These are phyloP conservation scores for Plasmodium malariae DNA, from an alignment of 169 alveolate species.

Conservation along the genomic window DNA sequence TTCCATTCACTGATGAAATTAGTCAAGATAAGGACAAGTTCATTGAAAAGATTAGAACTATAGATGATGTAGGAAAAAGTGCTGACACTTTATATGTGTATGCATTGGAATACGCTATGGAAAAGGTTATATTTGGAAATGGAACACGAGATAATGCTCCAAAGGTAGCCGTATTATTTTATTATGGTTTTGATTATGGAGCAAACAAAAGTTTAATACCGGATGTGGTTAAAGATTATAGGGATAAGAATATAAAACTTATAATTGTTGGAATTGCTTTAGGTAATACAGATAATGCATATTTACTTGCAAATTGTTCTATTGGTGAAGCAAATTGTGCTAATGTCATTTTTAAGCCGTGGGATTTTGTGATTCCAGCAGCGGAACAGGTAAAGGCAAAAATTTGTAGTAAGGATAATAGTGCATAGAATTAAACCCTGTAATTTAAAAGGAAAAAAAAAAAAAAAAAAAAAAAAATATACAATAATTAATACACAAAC, in stretches of 20 bases:
- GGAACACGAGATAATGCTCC: constrained; percentile 73
- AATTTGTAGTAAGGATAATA: constrained; percentile 39
- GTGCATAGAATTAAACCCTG: too few species aligned
- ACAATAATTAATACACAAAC: too few species aligned
- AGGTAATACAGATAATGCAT: constrained; percentile 58
- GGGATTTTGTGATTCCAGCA: constrained; percentile 72
- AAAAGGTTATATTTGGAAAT: constrained; percentile 60
- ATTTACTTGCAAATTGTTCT: constrained; percentile 57
- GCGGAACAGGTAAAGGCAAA: constrained; percentile 57
- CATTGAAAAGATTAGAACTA: constrained; percentile 37
- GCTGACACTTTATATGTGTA: constrained; percentile 40
- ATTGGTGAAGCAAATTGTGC: constrained; percentile 39
- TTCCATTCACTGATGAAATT: constrained; percentile 70
- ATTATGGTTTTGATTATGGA: constrained; percentile 71
- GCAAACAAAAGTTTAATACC: constrained; percentile 64
- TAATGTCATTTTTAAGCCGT: constrained; percentile 47
- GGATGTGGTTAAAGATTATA: constrained; percentile 59
- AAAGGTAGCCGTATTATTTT: constrained; percentile 60
- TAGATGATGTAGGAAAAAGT: constrained; percentile 25
- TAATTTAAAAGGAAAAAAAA: background rate
- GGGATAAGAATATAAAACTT: constrained; percentile 33
- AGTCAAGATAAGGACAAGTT: constrained; percentile 70
- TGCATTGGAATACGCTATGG: constrained; percentile 58
- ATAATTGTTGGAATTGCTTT: constrained; percentile 63
- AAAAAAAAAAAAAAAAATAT: background rate